Evolutionary conservation across 257 asterid species (phyloP).

Genomic region (Solanum dulcamara): DNA sequence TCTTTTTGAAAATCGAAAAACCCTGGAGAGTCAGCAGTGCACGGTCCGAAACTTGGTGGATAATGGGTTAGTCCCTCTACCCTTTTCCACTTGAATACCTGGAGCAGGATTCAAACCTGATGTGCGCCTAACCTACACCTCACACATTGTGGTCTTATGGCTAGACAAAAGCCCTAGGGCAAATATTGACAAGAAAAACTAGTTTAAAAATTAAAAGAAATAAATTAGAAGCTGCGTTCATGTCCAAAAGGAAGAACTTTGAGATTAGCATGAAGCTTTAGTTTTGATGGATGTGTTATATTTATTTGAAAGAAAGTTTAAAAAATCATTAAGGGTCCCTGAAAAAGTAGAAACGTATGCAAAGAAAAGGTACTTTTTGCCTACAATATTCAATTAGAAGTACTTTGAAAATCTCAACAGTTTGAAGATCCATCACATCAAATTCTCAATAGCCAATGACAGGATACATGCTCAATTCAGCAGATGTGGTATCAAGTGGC

Average conservation of each 20-base stretch:
- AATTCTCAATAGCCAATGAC: neutral
- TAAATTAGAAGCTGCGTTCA: neutral
- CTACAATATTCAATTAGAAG: neutral
- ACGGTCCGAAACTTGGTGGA: neutral
- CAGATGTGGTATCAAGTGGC: neutral
- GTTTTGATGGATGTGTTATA: neutral
- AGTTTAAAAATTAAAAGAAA: neutral
- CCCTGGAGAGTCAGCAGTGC: neutral
- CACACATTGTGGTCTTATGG: neutral
- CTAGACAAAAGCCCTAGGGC: neutral
- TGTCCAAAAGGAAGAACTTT: neutral
- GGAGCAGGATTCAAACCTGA: neutral
- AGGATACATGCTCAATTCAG: neutral
- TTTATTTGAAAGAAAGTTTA: neutral
- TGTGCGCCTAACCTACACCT: neutral
- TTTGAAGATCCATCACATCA: neutral
- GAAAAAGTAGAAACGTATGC: neutral
- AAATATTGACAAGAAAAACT: neutral
- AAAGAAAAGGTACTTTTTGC: neutral
- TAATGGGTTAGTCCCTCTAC: neutral
- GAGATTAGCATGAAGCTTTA: neutral
- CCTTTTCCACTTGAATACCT: neutral
- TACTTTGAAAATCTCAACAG: neutral
- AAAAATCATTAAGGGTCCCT: neutral
- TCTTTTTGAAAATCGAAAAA: neutral